Evolutionary conservation across 1,284 basidiomycete species (phyloP), one percentile per base, ranked within the genome.

Genomic region (Farysia itapuensis): DNA sequence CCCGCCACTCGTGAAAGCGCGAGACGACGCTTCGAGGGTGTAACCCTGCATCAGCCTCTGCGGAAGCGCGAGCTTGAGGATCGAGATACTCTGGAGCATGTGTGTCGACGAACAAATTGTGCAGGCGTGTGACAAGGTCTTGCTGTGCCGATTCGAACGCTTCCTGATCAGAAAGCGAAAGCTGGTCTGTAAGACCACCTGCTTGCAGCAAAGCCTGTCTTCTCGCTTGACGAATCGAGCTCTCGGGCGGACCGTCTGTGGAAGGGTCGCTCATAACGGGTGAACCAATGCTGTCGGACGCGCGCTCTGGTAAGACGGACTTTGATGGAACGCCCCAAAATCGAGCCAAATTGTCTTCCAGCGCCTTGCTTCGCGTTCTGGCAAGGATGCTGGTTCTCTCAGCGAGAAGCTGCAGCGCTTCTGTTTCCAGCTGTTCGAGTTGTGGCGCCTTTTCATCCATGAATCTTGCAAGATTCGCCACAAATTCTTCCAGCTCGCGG

Each of bases 31-130:
- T 59, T 1, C 45, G 40, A 4, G 68, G 64, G 23, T 71, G 65
- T 12, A 56, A 30, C 11, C 32, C 45, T n/a, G 14, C 31, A 35
- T 21, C 22, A 16, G 13, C 37, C 16, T 15, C 34, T 21, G 13
- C 21, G 5, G 19, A 6, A 6, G 9, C 6, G 11, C 34, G 34
- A 0, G 53, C 61, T 2, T 38, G 43, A 4, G 67, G 69, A 22
- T 66, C 49, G 22, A 51, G 56, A 28, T 71, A 75, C 38, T 71
- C 73, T 4, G 52, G 33, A 5, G 70, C 66, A 31, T 73, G 42
- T 2, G 70, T 67, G 43, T 74, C 69, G 9, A 44, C 32, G 18
- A 72, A 46, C 20, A 64, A 30, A 5, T 19, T 16, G 2, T 21
- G 5, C 35, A 61, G 43, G 0, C 32, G 42, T 0, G 26, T 12